Base-by-base conservation (phyloP, 768 basidiomycete genomes). In the Collybia mongolica region DNA sequence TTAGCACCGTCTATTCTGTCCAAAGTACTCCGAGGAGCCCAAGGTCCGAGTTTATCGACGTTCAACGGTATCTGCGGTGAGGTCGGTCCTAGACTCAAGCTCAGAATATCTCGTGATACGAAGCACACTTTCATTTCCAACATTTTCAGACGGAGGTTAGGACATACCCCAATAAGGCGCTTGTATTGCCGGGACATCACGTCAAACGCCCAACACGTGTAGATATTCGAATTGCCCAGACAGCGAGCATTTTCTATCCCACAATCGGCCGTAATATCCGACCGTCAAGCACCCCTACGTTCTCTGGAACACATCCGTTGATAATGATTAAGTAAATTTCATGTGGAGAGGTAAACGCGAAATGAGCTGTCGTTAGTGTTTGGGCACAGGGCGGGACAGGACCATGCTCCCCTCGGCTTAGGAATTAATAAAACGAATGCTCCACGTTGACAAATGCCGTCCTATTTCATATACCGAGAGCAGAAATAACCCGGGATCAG, bases 201-300 rank as follows among this genome's bases (percentile, higher is more conserved):
- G 57, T 58, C 53, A 57, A 52, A 2, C 4, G 19, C 12, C 23
- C 45, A 23, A 48, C 56, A 52, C 56, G 53, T 57, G 56, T 50
- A 49, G 45, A 14, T 40, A 53, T 46, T 43, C 44, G 41, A 47
- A 38, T 40, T 44, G 42, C 17, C 32, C 32, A 32, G 32, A 32
- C 32, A 32, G 32, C 32, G 11, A 32, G 32, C 32, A 14, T 32
- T 5, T 36, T 32, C 32, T 6, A 19, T 38, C 44, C n/a, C 48
- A 22, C 52, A 37, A 44, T 58, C 53, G 48, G 53, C 54, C 57
- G 60, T 55, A 56, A 57, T 56, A 54, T 26, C 61, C 63, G 61
- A 32, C 4, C 14, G 14, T 32, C 9, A 32, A 32, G 2, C 32
- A 14, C 32, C 32, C 32, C 32, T 32, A 32, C 32, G 32, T 32